Base-by-base conservation (phyloP, 2,329 filamentous ascomycete species). In the Fonsecaea multimorphosa region DNA sequence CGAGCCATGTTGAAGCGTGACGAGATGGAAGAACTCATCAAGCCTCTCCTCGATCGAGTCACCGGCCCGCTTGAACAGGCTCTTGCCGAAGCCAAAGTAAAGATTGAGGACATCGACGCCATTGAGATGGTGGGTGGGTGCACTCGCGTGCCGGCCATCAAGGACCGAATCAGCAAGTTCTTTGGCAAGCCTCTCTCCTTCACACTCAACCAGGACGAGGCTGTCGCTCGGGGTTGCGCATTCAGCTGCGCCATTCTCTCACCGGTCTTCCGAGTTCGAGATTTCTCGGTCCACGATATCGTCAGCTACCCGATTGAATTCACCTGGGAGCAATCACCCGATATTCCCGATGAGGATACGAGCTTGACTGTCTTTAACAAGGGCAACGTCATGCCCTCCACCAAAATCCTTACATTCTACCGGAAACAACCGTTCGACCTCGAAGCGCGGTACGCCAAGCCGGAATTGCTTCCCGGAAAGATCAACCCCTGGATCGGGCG, bases 391-490 rank as follows among this genome's bases (percentile, higher is more conserved):
- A 90, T 99, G 85, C 95, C 95, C 61, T 98, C 94, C 5, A 99
- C 95, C 71, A 99, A 99, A 87, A 98, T 99, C 72, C 88, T 99
- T 61, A 99, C 95, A 44, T 99, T 99, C 84, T 99, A 98, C 86
- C 90, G 95, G 73, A 98, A 98, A 85, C 92, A 98, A 81, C 86
- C 93, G 54, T 99, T 98, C 78, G 93, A 97, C 76, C 86, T 99
- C 59, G 95, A 99, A 84, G 95, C 95, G 67, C 90, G 91, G 74
- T 99, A 99, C 77, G 89, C 91, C 70, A 91, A 94, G 76, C 91
- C 93, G 22, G 92, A 96, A 53, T 81, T 85, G 61, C 88, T 99
- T 8, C 95, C 95, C 19, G 93, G 93, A 75, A 96, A 94, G 85
- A 85, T 90, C 68, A 92, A 92, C 78, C 91, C 95, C 55, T 98